Evolutionary conservation across 176 grass and related monocot genomes (phyloP).

Genomic region (Carex scoparia): DNA sequence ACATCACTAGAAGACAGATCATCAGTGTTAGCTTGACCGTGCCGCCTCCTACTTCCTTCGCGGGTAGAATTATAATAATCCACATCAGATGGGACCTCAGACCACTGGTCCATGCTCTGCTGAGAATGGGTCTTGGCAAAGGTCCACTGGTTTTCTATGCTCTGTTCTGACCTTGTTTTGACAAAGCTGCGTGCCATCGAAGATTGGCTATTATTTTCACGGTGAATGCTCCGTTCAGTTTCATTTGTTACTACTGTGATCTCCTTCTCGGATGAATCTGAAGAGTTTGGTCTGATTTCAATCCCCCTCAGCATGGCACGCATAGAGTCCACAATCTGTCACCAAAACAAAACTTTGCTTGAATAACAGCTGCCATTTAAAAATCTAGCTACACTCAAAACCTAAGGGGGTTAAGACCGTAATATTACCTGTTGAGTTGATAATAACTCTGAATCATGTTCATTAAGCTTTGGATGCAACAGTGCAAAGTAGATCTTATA

Average conservation of each 20-base stretch:
- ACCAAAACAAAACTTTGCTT: not conserved
- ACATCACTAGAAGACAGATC: conserved; percentile 27
- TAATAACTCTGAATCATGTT: conserved; percentile 66
- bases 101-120: conserved; percentile 95
- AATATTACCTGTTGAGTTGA: conserved; percentile 25
- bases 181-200: conserved; percentile 33
- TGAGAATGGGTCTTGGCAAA: conserved; percentile 72
- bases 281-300: conserved; percentile 1
- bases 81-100: conserved; percentile 66
- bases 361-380: not conserved
- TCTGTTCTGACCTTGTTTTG: conserved; percentile 56
- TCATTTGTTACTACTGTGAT: conserved; percentile 24
- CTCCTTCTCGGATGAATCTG: conserved; percentile 23
- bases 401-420: not conserved
- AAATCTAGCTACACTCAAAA: not conserved
- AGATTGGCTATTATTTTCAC: conserved; percentile 46
- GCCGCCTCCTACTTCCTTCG: conserved; percentile 12
- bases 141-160: conserved; percentile 72
- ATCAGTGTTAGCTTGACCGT: not conserved
- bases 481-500: conserved; percentile 89
- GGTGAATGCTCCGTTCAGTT: conserved; percentile 39
- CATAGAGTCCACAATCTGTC: conserved; percentile 41
- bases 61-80: conserved; percentile 34
- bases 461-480: conserved; percentile 59
- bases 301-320: conserved; percentile 18